Evolutionary conservation across 2,329 filamentous ascomycete species (phyloP), one percentile per base, ranked within the genome.

Genomic region (Alternaria sp.): DNA sequence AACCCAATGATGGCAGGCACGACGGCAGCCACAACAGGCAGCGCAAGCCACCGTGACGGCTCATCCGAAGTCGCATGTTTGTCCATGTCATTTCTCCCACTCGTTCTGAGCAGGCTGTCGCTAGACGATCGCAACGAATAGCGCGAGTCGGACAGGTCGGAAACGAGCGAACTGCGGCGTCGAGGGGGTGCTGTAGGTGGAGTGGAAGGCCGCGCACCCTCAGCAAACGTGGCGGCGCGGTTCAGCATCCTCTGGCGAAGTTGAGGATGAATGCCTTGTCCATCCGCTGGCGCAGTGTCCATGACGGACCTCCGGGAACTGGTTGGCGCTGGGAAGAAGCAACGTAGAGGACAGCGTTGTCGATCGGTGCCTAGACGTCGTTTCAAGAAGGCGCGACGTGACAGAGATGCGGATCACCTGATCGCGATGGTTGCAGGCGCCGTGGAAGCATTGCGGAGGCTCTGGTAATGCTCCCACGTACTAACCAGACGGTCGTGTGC

Each of bases 1-100:
- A 96, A 80, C 0, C 94, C 94, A 1, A 88, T 92, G n/a, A 97
- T 75, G 1, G 94, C 93, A 3, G 94, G 94, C 14, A 98, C 81
- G 48, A 97, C 84, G 3, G 93, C 94, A 75, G 97, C 90, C 0
- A 88, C 89, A 34, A 98, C 81, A 1, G 94, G 93, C n/a, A 91
- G 82, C 2, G 89, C 91, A 62, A 95, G 89, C 87, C 93, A 92
- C 62, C 88, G 84, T 1, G 91, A 90, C 54, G 87, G 82, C 38
- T 89, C 87, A 16, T 82, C 77, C 70, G 26, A 79, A 59, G 28
- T 83, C 65, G 39, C 79, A 56, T 70, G 47, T 41, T 53, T 62
- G n/a, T 73, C 68, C 65, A 70, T 69, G 5, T 73, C 68, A 61
- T 68, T 64, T n/a, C 63, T 75, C 26, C n/a, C 77, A 24, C 47